phyloP scores from a whole-genome alignment of 441 rosid species.

The Adansonia grandidieri region DNA sequence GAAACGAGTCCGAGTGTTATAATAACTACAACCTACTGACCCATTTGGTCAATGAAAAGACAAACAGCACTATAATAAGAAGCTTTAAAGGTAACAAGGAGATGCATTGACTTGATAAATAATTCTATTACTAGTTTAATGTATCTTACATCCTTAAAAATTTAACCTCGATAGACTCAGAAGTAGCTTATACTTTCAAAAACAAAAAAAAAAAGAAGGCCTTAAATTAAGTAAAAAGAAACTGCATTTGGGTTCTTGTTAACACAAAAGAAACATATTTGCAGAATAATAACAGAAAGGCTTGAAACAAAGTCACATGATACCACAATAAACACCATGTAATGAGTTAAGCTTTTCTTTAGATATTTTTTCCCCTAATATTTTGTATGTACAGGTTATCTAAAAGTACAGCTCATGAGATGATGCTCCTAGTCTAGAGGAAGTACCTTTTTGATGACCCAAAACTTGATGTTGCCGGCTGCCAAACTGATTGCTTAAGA shows the following conservation, averaged over 20 bases:
- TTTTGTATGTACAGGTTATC: neutral
- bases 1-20: too few relatives aligned
- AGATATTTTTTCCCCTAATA: neutral
- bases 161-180: neutral
- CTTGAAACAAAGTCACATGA: neutral
- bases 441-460: constrained; percentile 74
- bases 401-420: neutral
- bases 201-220: neutral
- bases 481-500: constrained; percentile 52
- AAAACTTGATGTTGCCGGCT: constrained; percentile 61
- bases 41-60: neutral
- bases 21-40: neutral
- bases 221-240: neutral
- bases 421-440: neutral
- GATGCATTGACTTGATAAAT: neutral
- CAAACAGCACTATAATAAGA: neutral
- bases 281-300: neutral
- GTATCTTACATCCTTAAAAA: neutral
- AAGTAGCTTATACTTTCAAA: neutral
- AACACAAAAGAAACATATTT: neutral
- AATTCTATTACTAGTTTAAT: neutral
- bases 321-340: neutral
- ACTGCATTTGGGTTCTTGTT: neutral
- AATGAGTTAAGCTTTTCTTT: neutral
- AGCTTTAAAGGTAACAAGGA: neutral